Evolutionary conservation across 306 rosid species (phyloP), one percentile per base, ranked within the genome.

Genomic region (Bauhinia variegata): DNA sequence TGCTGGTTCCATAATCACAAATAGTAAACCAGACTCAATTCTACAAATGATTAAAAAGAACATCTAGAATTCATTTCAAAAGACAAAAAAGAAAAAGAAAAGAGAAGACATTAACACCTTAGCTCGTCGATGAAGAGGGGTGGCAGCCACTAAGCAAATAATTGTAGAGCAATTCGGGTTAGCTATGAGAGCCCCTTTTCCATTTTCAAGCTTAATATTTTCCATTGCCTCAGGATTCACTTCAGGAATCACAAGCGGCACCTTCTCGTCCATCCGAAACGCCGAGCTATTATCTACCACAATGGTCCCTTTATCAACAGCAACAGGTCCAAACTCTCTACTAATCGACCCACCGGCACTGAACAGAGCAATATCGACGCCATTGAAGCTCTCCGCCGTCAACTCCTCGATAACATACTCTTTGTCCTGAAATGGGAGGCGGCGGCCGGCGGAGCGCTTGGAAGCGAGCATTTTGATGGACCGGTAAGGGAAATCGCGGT

Each of bases 111-210:
- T 33, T 17, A 23, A 13, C 10, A 93, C 99, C 96, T 90, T 90
- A 5, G 99, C 86, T 12, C 75, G 86, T 37, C 91, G 91, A 83
- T 93, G 99, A 49, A 93, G 92, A 64, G 99, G 99, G 3, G 99
- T 93, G 39, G 91, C 99, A 30, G 95, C 99, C 92, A 93, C 65
- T 68, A 93, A 86, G 71, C 99, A 93, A 44, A 93, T 90, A 47
- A 93, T 93, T 38, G 99, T 93, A 15, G 99, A 90, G 84, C 99
- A 93, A 84, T 93, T 93, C 10, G 99, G 99, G 77, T 93, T 93
- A 0, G 99, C 96, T 46, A 93, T 88, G 12, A 93, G 85, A 0
- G 92, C 91, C 11, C 99, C 99, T 57, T 86, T 88, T 8, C 97
- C 97, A 4, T 0, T 77, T 39, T 96, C 97, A 32, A 78, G 62